Evolutionary conservation across 805 yeast species (phyloP).

Genomic region (Metschnikowia orientalis): DNA sequence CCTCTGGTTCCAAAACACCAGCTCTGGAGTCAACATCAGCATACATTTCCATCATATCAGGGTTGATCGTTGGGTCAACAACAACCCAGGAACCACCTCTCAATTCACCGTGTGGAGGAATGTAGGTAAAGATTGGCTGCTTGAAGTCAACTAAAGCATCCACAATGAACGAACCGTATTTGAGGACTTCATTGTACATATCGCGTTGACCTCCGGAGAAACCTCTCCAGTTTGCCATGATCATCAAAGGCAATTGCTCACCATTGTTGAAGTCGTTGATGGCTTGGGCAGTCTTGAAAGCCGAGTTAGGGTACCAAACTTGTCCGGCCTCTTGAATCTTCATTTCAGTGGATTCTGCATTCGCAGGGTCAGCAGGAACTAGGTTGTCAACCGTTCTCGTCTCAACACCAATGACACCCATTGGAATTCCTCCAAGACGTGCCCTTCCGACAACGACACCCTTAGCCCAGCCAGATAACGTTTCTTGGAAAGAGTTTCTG

Average conservation of each 20-base stretch:
- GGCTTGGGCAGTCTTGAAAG: constrained; percentile 98
- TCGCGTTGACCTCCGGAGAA: constrained; percentile 99
- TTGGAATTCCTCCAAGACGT: constrained; percentile 96
- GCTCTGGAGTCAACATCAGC: constrained; percentile 95
- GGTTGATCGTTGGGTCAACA: constrained; percentile 95
- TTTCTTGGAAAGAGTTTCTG: constrained; percentile 89
- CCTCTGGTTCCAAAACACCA: constrained; percentile 98
- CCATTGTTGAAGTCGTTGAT: constrained; percentile 96
- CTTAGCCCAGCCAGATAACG: constrained; percentile 96
- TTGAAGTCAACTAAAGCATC: constrained; percentile 94
- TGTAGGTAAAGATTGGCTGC: constrained; percentile 94
- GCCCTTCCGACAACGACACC: constrained; percentile 99
- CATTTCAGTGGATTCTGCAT: constrained; percentile 87
- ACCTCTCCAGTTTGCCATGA: constrained; percentile 99
- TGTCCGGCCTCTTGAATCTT: constrained; percentile 95
- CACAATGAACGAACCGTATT: constrained; percentile 94
- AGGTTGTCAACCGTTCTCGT: constrained; percentile 85
- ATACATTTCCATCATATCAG: constrained; percentile 98
- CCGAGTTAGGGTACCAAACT: constrained; percentile 99
- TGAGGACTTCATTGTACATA: constrained; percentile 97
- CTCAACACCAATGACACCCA: constrained; percentile 97
- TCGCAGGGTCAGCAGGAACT: constrained; percentile 97
- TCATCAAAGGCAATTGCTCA: constrained; percentile 96
- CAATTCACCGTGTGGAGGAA: constrained; percentile 97
- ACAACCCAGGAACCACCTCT: constrained; percentile 99